Evolutionary conservation across 768 basidiomycete genomes (phyloP).

Genomic region (Boletales sp.): DNA sequence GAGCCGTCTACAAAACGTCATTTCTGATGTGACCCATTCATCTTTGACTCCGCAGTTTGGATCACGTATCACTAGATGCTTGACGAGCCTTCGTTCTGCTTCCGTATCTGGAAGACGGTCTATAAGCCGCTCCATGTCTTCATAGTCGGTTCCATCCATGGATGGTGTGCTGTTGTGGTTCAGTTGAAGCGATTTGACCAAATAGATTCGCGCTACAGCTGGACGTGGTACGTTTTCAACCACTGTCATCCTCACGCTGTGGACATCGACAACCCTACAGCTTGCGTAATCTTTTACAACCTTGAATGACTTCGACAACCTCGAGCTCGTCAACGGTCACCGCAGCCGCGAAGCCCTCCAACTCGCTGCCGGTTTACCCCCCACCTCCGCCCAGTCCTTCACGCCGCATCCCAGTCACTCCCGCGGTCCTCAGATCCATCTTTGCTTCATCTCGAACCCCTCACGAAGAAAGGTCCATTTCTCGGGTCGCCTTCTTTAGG

Average conservation of each 20-base stretch:
- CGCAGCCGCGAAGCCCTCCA: constrained; percentile 26
- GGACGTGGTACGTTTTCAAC: too few species aligned
- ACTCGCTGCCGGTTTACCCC: constrained; percentile 32
- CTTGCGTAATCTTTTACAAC: constrained; percentile 15
- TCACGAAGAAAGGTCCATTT: constrained; percentile 79
- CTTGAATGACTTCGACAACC: constrained; percentile 35
- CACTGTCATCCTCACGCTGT: too few species aligned
- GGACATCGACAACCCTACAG: constrained; percentile 8
- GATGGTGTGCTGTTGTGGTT: neutral
- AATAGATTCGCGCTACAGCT: too few species aligned
- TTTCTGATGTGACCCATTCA: constrained; percentile 53
- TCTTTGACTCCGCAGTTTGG: constrained; percentile 45
- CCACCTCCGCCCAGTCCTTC: constrained; percentile 46
- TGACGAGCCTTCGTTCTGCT: constrained; percentile 57
- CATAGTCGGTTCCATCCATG: constrained; percentile 28
- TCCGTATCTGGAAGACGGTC: constrained; percentile 57
- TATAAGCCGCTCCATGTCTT: constrained; percentile 57
- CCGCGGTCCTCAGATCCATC: constrained; percentile 76
- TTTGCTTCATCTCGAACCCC: constrained; percentile 83
- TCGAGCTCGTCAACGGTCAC: constrained; percentile 52
- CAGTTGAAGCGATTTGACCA: too few species aligned
- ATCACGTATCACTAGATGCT: constrained; percentile 54
- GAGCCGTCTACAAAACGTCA: constrained; percentile 61
- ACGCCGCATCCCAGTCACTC: constrained; percentile 78
- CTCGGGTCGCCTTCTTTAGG: constrained; percentile 86